Evolutionary conservation across 768 basidiomycete species (phyloP), one percentile per base, ranked within the genome.

Genomic region (Phaeotremella fagi): DNA sequence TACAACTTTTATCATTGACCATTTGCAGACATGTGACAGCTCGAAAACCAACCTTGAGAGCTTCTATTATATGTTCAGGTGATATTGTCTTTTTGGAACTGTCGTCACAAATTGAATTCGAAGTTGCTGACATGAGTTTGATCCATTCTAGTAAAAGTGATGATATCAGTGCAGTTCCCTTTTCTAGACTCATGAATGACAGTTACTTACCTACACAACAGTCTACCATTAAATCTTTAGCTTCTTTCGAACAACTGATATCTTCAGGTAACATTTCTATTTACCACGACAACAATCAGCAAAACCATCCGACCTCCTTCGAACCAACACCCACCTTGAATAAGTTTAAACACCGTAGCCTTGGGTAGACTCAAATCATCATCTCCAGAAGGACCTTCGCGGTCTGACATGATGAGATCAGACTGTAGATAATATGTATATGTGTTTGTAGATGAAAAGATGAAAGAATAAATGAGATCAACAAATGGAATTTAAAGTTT

Each of bases 81-180:
- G 90, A 87, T 64, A 99, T 98, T 0, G 95, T 99, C 79, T 99
- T 99, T 79, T 95, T 97, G 23, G 90, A 89, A 70, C 94, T 91
- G 72, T 90, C 86, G 71, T 98, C 95, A 69, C 95, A 99, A 57
- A 97, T 89, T 61, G 97, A 90, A 73, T 98, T 98, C 48, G 95
- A 90, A 72, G 97, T 90, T 7, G 91, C 90, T 16, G 95, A 94
- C 72, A 99, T 86, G 75, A 98, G 77, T 73, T 98, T 90, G 57
- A 99, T 92, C 74, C 98, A 99, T 79, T 99, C 95, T 99, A 76
- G 9, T n/a, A 1, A 5, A 28, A n/a, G n/a, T n/a, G n/a, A n/a
- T n/a, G n/a, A n/a, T n/a, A n/a, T n/a, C n/a, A n/a, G n/a, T n/a
- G n/a, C n/a, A n/a, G n/a, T n/a, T n/a, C n/a, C n/a, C n/a, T n/a